Evolutionary conservation across 1,284 basidiomycete genomes (phyloP).

Genomic region (Puccinia sorghi): DNA sequence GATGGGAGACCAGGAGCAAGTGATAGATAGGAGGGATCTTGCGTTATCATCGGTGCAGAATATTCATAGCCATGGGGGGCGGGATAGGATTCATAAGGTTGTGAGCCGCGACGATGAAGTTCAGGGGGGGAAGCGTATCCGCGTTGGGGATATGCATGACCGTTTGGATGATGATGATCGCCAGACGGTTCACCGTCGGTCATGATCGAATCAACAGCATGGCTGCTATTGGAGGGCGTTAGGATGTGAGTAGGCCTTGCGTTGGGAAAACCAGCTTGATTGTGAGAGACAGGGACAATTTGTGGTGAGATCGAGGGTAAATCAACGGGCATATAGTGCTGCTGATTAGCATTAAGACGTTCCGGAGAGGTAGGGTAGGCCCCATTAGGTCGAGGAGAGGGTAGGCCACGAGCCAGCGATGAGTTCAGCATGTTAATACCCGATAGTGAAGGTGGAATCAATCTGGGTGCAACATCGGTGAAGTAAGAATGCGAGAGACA

Average conservation of each 20-base stretch:
- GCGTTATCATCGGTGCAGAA: slow-evolving; percentile 46
- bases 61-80: slow-evolving; percentile 45
- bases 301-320: slow-evolving; percentile 52
- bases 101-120: slow-evolving; percentile 33
- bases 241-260: slow-evolving; percentile 43
- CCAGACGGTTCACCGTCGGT: slow-evolving; percentile 61
- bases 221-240: slow-evolving; percentile 44
- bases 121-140: slow-evolving; percentile 47
- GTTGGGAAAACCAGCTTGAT: slow-evolving; percentile 49
- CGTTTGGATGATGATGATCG: slow-evolving; percentile 57
- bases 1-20: slow-evolving; percentile 39
- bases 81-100: slow-evolving; percentile 29
- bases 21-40: slow-evolving; percentile 34
- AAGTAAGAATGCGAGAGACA: slow-evolving; percentile 89
- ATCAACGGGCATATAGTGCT: slow-evolving; percentile 52
- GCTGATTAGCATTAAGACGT: slow-evolving; percentile 53
- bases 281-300: slow-evolving; percentile 54
- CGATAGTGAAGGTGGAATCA: slow-evolving; percentile 55
- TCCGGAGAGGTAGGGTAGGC: slow-evolving; percentile 50
- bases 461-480: slow-evolving; percentile 64
- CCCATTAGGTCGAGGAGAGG: slow-evolving; percentile 45
- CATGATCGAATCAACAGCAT: slow-evolving; percentile 49
- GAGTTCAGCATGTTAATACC: slow-evolving; percentile 54
- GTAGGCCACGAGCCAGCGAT: slow-evolving; percentile 58
- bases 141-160: slow-evolving; percentile 61